phyloP scores from a whole-genome alignment of 176 grass and related monocot species.

The Cenchrus purpureus region DNA sequence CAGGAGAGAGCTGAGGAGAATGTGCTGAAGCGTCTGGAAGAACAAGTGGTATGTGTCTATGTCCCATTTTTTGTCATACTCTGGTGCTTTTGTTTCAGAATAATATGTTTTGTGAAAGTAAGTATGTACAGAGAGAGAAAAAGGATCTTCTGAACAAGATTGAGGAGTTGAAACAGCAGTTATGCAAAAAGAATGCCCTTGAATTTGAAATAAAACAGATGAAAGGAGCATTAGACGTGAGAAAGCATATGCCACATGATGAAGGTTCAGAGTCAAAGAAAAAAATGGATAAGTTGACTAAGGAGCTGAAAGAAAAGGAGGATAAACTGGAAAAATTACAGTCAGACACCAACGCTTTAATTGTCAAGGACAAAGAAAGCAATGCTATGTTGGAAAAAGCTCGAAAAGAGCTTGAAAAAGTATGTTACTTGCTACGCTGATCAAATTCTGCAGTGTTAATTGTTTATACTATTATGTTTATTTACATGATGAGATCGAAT shows the following conservation, averaged over 20 bases:
- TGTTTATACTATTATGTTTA: background rate
- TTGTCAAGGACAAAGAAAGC: conserved; percentile 46
- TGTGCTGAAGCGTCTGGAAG: no score
- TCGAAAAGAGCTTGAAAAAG: no score
- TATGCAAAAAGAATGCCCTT: conserved; percentile 41
- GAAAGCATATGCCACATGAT: conserved; percentile 23
- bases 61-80: no score
- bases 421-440: background rate
- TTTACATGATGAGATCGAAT: background rate
- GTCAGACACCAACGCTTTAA: conserved; percentile 45
- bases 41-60: no score
- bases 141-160: conserved; percentile 14
- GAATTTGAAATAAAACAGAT: conserved; percentile 44
- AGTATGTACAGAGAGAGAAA: no score
- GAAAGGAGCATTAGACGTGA: conserved; percentile 25
- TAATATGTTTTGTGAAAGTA: no score
- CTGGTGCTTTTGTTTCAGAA: no score
- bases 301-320: conserved; percentile 46
- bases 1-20: no score
- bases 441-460: background rate
- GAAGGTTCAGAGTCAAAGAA: conserved; percentile 1
- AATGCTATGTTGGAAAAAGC: conserved; percentile 19
- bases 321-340: conserved; percentile 48
- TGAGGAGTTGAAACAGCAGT: conserved; percentile 4
- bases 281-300: conserved; percentile 6